A percentile compares a stretch with the other conserved stretches of the same genome.
Conservation (phyloP, 495 filamentous ascomycete genomes). For the Choiromyces venosus region DNA sequence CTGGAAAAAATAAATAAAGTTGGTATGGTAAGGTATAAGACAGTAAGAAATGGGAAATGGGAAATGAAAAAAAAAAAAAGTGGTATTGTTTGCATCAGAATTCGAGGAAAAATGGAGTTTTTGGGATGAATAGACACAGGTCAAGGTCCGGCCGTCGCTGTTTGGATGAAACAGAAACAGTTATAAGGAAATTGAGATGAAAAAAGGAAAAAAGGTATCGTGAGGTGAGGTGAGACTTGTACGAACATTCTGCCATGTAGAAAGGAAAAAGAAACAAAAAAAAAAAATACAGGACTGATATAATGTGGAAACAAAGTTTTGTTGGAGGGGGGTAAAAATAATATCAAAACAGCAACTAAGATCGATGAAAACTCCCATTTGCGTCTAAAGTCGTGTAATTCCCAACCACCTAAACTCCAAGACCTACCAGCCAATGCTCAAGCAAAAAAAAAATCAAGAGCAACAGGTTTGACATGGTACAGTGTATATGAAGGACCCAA, state of each 20-base stretch:
- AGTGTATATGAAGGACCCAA: neutral
- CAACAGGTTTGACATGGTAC: neutral
- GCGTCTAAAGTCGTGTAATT: neutral
- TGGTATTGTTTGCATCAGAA: neutral
- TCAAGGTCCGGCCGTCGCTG: constrained; percentile 1
- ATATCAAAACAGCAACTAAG: constrained; percentile 1
- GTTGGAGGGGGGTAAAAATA: neutral
- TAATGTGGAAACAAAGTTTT: neutral
- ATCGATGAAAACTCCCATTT: neutral
- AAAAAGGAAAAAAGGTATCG: neutral
- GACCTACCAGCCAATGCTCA: neutral
- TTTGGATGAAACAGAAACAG: constrained; percentile 3
- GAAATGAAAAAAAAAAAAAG: neutral
- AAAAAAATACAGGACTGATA: constrained; percentile 1
- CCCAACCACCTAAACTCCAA: constrained; percentile 1
- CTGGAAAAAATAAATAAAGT: neutral
- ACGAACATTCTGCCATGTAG: neutral
- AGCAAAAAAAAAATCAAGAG: neutral
- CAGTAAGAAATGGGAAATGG: neutral
- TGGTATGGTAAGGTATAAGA: neutral
- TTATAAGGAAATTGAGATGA: neutral
- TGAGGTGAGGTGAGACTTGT: neutral
- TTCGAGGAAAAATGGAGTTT: neutral
- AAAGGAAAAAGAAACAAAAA: neutral
- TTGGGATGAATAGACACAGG: neutral